Base-by-base conservation (phyloP, 2,329 filamentous ascomycete species). In the Fusarium sp. region DNA sequence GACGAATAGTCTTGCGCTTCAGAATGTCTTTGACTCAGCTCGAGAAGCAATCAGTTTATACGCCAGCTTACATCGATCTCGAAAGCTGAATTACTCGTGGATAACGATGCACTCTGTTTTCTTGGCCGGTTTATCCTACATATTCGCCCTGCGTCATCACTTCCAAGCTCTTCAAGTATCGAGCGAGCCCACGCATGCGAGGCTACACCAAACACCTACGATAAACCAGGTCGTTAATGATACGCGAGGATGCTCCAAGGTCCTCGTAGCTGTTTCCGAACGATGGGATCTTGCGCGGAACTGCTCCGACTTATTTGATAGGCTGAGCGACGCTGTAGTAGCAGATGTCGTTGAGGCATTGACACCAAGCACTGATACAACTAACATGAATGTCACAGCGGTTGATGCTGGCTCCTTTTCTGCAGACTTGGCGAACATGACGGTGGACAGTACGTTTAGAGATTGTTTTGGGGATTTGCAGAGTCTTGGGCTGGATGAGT, bases 51-150 rank as follows among this genome's bases (percentile, higher is more conserved):
- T 83, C 39, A 73, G 69, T 2, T 67, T 80, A 0, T 83, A 83
- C 47, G 74, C 80, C 1, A 75, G 73, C 15, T 64, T 83, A 1
- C 79, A 81, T 44, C 75, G 76, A 7, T 78, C 77, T 0, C 72
- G 78, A 5, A 77, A 77, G 41, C 78, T 83, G 53, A 83, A 82
- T 61, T 82, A 78, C 38, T 78, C 77, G 0, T 83, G 80, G 80
- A 77, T 83, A 25, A 81, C 80, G 0, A 74, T 83, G 53, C 81
- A 83, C 45, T 74, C 78, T 1, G 74, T 82, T 2, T 83, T 83
- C 63, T 76, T 81, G 53, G 80, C 80, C 0, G 80, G 80, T 0
- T 57, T 80, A 0, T 77, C 78, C 0, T 81, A 79, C 44, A 74
- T 81, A 3, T 81, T 81, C 35, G 77, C 77, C 0, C 56, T 80